Evolutionary conservation across 495 filamentous ascomycete genomes (phyloP).

Genomic region (Daldinia loculata): DNA sequence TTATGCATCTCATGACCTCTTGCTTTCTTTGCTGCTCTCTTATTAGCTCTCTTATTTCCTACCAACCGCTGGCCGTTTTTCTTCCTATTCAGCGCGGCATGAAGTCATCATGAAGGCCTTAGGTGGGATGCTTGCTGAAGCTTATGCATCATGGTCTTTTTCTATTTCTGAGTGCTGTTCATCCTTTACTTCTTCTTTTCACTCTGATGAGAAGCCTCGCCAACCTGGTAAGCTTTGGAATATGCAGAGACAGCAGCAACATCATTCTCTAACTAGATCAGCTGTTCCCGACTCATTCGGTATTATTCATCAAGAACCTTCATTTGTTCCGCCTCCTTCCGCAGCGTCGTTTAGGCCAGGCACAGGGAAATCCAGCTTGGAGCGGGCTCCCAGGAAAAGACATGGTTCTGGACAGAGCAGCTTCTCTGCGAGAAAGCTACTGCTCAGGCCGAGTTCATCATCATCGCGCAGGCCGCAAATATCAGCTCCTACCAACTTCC

Average conservation of each 20-base stretch:
- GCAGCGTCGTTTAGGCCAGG: slow-evolving; percentile 44
- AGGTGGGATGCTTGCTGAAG: slow-evolving; percentile 52
- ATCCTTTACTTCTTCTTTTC: slow-evolving; percentile 43
- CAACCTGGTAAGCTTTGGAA: slow-evolving; percentile 35
- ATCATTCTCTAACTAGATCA: slow-evolving; percentile 25
- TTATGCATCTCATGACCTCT: slow-evolving; percentile 44
- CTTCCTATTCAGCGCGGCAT: slow-evolving; percentile 34
- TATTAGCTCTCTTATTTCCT: slow-evolving; percentile 29
- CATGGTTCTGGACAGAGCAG: slow-evolving; percentile 45
- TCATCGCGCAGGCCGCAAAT: slow-evolving; percentile 55
- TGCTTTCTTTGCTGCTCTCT: slow-evolving; percentile 41
- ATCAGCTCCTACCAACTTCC: slow-evolving; percentile 59
- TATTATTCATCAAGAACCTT: slow-evolving; percentile 53
- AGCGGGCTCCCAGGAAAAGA: slow-evolving; percentile 49
- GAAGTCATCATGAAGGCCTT: slow-evolving; percentile 49
- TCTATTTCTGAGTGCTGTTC: slow-evolving; percentile 54
- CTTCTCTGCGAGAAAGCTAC: slow-evolving; percentile 47
- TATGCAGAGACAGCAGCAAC: slow-evolving; percentile 3
- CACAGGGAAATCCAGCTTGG: slow-evolving; percentile 41
- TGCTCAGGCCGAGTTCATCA: slow-evolving; percentile 48
- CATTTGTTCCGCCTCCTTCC: slow-evolving; percentile 47
- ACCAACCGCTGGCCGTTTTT: slow-evolving; percentile 45
- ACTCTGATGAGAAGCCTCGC: slow-evolving; percentile 50
- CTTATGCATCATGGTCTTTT: slow-evolving; percentile 52
- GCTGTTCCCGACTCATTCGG: slow-evolving; percentile 37